These are phyloP conservation scores for Canna indica DNA, from an alignment of 176 grass and related monocot species.

Conservation along the genomic window DNA sequence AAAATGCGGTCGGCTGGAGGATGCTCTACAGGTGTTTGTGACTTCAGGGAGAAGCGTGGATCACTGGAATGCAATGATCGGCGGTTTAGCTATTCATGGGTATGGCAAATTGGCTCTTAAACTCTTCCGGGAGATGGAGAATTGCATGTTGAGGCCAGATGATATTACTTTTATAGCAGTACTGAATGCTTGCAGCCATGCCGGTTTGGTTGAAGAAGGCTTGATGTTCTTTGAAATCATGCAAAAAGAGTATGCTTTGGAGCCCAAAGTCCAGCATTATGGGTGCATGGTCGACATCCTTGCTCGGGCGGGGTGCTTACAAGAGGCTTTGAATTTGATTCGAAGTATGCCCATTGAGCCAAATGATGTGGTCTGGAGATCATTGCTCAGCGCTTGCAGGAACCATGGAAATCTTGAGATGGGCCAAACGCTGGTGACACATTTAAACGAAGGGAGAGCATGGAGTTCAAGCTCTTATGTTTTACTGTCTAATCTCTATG, in stretches of 20 bases:
- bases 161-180: conserved; percentile 17
- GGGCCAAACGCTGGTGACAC: background rate
- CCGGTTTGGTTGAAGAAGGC: conserved; percentile 13
- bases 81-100: conserved; percentile 17
- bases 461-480: conserved; percentile 4
- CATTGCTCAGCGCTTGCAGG: conserved; percentile 17
- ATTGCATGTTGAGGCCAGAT: background rate
- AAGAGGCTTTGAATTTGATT: conserved; percentile 15
- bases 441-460: background rate
- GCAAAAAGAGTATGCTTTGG: conserved; percentile 10
- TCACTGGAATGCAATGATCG: conserved; percentile 22
- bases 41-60: conserved; percentile 10
- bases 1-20: conserved; percentile 10
- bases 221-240: conserved; percentile 13
- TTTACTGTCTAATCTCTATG: conserved; percentile 20
- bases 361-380: conserved; percentile 20
- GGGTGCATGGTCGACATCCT: conserved; percentile 19
- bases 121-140: conserved; percentile 16
- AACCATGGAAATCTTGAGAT: conserved; percentile 2
- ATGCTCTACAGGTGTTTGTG: conserved; percentile 18
- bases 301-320: conserved; percentile 3
- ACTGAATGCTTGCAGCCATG: conserved; percentile 17
- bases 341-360: conserved; percentile 11
- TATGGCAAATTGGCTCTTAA: background rate
- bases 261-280: conserved; percentile 14